Evolutionary conservation across 495 filamentous ascomycete species (phyloP).

Genomic region (Neurospora sp.): DNA sequence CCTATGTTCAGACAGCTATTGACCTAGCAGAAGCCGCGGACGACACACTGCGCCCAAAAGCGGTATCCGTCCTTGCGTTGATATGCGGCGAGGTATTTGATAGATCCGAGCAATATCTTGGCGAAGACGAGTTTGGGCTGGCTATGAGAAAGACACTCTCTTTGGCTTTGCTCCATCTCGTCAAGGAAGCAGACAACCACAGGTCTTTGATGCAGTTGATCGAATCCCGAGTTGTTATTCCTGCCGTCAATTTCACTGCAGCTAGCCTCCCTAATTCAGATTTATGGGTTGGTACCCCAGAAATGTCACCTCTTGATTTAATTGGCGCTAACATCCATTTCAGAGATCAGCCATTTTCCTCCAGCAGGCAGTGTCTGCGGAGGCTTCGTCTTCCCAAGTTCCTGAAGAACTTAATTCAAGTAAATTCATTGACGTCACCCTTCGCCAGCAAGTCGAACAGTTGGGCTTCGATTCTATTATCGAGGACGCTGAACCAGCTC

Average conservation of each 20-base stretch:
- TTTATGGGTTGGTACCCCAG: not conserved
- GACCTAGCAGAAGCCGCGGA: conserved; percentile 15
- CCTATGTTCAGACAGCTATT: conserved; percentile 17
- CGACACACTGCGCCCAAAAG: conserved; percentile 21
- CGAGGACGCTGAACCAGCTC: conserved; percentile 12
- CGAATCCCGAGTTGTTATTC: conserved; percentile 20
- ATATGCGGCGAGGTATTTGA: conserved; percentile 23
- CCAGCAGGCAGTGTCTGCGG: conserved; percentile 6
- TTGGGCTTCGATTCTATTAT: conserved; percentile 7
- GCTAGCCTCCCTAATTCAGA: conserved; percentile 1
- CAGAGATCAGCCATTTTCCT: conserved; percentile 27
- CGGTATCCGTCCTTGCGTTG: conserved; percentile 16
- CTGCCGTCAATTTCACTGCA: conserved; percentile 8
- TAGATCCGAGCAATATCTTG: conserved; percentile 5
- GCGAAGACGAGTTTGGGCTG: conserved; percentile 9
- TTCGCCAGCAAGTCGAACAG: conserved; percentile 17
- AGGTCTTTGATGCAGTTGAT: conserved; percentile 24
- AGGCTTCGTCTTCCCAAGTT: not conserved
- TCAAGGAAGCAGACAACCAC: conserved; percentile 17
- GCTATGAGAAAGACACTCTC: conserved; percentile 11
- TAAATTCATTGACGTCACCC: conserved; percentile 18
- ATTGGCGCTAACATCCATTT: conserved; percentile 9
- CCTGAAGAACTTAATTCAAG: conserved; percentile 7
- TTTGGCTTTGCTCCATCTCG: conserved; percentile 22
- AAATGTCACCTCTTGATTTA: not conserved